phyloP scores from a whole-genome alignment of 441 rosid species.

The Pelargonium citronellum region DNA sequence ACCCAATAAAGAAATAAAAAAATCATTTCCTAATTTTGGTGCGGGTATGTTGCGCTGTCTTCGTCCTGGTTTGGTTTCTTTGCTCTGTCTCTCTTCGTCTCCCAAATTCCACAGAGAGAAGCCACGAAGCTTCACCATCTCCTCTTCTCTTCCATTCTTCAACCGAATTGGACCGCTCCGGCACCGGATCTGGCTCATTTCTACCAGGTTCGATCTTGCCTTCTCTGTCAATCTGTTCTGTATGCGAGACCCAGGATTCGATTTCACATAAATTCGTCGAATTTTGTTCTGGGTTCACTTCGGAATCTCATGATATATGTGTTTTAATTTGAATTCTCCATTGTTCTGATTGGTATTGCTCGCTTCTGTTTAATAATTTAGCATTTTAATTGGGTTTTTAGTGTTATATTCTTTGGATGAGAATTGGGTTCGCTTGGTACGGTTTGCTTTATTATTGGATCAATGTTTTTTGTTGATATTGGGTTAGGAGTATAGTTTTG shows the following conservation, averaged over 20 bases:
- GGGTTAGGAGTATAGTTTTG: too few species aligned
- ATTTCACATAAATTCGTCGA: neutral
- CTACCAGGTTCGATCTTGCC: neutral
- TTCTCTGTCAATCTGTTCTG: neutral
- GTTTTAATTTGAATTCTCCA: neutral
- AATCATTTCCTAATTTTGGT: constrained; percentile 10
- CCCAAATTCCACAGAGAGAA: constrained; percentile 10
- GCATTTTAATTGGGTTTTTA: too few species aligned
- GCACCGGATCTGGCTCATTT: neutral
- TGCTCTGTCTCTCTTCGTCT: constrained; percentile 7
- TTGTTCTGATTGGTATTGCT: neutral
- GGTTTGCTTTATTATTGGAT: too few species aligned
- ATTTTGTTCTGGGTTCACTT: neutral
- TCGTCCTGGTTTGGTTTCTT: neutral
- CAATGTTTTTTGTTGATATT: too few species aligned
- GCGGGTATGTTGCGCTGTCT: constrained; percentile 30
- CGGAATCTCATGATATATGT: neutral
- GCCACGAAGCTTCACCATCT: neutral
- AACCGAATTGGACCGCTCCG: too few species aligned
- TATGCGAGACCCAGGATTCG: neutral
- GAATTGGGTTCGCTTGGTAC: too few species aligned
- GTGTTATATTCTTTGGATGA: too few species aligned
- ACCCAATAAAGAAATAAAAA: neutral
- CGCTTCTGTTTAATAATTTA: too few species aligned
- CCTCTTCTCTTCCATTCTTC: neutral